Percentiles rank a stretch among this genome's conserved stretches.
Evolutionary conservation across 2,329 filamentous ascomycete species (phyloP).

Genomic region (Monilinia fructicola): DNA sequence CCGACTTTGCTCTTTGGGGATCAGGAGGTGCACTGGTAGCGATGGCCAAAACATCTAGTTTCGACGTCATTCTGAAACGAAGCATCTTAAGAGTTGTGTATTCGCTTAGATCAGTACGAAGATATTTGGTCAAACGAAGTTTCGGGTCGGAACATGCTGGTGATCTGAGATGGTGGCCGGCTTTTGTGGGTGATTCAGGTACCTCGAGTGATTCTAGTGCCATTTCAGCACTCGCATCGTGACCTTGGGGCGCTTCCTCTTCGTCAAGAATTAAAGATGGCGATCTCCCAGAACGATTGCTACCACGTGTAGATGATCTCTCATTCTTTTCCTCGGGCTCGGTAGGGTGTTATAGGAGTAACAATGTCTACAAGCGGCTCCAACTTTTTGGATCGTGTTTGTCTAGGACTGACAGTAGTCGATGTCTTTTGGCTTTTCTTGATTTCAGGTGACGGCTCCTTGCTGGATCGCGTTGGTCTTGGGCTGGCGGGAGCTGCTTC

Average conservation of each 20-base stretch:
- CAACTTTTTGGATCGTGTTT: slow-evolving; percentile 17
- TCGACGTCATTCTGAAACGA: slow-evolving; percentile 50
- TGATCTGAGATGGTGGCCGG: slow-evolving; percentile 29
- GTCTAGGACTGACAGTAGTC: slow-evolving; percentile 8
- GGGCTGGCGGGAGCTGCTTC: background rate
- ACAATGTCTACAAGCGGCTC: slow-evolving; percentile 7
- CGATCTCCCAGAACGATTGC: slow-evolving; percentile 11
- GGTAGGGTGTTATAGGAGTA: slow-evolving; percentile 19
- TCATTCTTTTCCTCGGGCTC: slow-evolving; percentile 16
- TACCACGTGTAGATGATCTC: background rate
- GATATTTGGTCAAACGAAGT: slow-evolving; percentile 31
- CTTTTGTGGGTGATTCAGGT: slow-evolving; percentile 32
- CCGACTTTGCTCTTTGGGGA: slow-evolving; percentile 55
- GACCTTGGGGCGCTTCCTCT: slow-evolving; percentile 30
- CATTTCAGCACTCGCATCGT: slow-evolving; percentile 40
- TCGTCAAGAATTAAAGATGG: slow-evolving; percentile 33
- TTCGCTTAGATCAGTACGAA: slow-evolving; percentile 49
- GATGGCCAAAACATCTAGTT: slow-evolving; percentile 55
- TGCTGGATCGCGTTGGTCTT: background rate
- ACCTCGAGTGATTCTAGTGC: slow-evolving; percentile 33
- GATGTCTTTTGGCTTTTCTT: slow-evolving; percentile 7
- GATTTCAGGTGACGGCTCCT: background rate
- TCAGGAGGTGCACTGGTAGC: slow-evolving; percentile 52
- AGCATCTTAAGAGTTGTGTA: slow-evolving; percentile 54
- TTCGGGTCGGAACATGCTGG: slow-evolving; percentile 33